phyloP scores from a whole-genome alignment of 2,329 filamentous ascomycete species.

The Exophiala alcalophila region DNA sequence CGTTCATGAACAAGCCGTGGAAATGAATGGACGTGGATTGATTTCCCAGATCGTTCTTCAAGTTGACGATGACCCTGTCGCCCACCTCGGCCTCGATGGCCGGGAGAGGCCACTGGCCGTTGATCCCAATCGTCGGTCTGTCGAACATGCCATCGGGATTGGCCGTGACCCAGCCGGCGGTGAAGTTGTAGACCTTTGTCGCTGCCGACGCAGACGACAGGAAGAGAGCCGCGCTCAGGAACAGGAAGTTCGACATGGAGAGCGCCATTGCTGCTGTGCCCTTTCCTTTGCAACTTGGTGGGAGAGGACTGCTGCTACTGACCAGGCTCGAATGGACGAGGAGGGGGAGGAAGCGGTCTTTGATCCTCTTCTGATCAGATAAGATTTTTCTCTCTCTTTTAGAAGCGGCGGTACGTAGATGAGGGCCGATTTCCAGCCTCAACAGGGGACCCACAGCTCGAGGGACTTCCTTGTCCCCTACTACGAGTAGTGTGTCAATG shows the following conservation, averaged over 20 bases:
- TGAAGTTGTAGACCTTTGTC: slow-evolving; percentile 58
- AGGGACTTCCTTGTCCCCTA: too few relatives aligned
- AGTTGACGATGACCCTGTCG: slow-evolving; percentile 39
- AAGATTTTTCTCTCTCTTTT: slow-evolving; percentile 15
- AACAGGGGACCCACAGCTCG: too few relatives aligned
- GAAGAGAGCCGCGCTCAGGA: slow-evolving; percentile 33
- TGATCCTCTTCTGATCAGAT: too few relatives aligned
- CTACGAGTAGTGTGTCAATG: too few relatives aligned
- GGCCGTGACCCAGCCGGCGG: slow-evolving; percentile 67
- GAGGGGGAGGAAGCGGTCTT: too few relatives aligned
- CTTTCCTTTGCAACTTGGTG: neutral
- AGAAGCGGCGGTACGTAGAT: too few relatives aligned
- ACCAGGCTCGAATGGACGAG: too few relatives aligned
- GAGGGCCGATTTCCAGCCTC: too few relatives aligned
- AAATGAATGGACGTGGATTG: slow-evolving; percentile 51
- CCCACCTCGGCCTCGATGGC: slow-evolving; percentile 39
- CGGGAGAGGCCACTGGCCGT: slow-evolving; percentile 73
- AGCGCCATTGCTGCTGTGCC: slow-evolving; percentile 39
- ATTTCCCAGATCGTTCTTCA: slow-evolving; percentile 41
- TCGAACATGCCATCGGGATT: slow-evolving; percentile 67
- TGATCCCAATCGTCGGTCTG: slow-evolving; percentile 72
- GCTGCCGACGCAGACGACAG: slow-evolving; percentile 30
- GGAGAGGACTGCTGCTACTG: neutral
- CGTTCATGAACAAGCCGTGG: slow-evolving; percentile 69
- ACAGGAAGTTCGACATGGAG: slow-evolving; percentile 44